Evolutionary conservation across 352 stramenopile genomes (phyloP).

Genomic region (Globisporangium nagaii): DNA sequence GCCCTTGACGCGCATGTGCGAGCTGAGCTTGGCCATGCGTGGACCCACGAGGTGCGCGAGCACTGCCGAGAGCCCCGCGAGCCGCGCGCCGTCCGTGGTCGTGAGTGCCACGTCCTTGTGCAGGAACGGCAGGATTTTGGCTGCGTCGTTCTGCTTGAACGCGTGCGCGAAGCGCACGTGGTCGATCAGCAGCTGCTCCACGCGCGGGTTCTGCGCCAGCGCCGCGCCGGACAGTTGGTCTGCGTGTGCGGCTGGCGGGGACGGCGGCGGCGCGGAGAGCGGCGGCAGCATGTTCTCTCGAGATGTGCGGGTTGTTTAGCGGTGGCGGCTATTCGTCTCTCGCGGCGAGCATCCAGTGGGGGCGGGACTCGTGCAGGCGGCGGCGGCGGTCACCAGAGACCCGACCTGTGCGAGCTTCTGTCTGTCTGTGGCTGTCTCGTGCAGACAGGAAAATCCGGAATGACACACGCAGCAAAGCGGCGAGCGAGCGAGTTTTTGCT

Average conservation of each 20-base stretch:
- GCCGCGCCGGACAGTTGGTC: neutral
- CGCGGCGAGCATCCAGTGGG: neutral
- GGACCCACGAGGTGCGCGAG: slow-evolving; percentile 63
- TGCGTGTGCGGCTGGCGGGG: neutral
- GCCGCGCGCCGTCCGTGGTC: slow-evolving; percentile 35
- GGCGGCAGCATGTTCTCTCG: slow-evolving; percentile 8
- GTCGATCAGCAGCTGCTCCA: slow-evolving; percentile 49
- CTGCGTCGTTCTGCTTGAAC: slow-evolving; percentile 72
- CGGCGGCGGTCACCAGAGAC: too few relatives aligned
- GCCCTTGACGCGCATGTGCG: slow-evolving; percentile 60
- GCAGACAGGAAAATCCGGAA: neutral
- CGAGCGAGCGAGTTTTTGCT: neutral
- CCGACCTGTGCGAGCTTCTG: neutral
- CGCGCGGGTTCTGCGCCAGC: slow-evolving; percentile 8
- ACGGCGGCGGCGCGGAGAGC: neutral
- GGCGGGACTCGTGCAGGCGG: neutral
- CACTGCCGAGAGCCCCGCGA: slow-evolving; percentile 55
- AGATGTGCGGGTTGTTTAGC: too few relatives aligned
- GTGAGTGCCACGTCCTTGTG: slow-evolving; percentile 47
- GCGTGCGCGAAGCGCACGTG: slow-evolving; percentile 60
- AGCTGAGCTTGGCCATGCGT: slow-evolving; percentile 66
- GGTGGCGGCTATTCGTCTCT: neutral
- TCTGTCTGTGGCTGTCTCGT: neutral
- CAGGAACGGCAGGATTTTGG: slow-evolving; percentile 60
- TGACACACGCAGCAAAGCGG: neutral